phyloP scores from a whole-genome alignment of 768 basidiomycete genomes.

The Kwoniella bestiolae region DNA sequence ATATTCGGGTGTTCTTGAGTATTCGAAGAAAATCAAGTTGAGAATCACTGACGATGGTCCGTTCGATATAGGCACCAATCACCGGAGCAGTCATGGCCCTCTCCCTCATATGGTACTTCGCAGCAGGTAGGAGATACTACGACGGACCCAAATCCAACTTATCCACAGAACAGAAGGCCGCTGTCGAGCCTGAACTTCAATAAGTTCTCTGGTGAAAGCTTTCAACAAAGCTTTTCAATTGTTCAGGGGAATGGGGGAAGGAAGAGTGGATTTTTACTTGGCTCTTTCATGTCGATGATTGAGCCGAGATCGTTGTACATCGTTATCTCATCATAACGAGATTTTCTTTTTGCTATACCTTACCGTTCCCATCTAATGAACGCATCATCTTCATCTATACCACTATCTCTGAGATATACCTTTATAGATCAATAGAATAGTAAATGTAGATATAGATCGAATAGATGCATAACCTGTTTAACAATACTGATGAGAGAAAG shows the following conservation, averaged over 20 bases:
- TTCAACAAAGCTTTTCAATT: slow-evolving; percentile 8
- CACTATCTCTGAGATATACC: background rate
- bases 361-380: background rate
- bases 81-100: slow-evolving; percentile 31
- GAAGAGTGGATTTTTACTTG: background rate
- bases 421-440: background rate
- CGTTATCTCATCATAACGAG: slow-evolving; percentile 6
- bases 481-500: background rate
- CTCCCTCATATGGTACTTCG: slow-evolving; percentile 32
- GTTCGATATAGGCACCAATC: slow-evolving; percentile 24
- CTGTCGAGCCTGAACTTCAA: slow-evolving; percentile 4
- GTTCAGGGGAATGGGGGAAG: background rate
- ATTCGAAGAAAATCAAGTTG: background rate
- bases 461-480: background rate
- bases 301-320: background rate
- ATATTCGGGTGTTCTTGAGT: background rate
- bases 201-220: background rate
- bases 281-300: background rate
- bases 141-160: slow-evolving; percentile 29
- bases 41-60: background rate
- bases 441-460: background rate
- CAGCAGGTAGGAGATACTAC: slow-evolving; percentile 25
- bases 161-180: slow-evolving; percentile 4
- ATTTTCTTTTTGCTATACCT: background rate
- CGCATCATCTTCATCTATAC: slow-evolving; percentile 3